Base-by-base conservation (phyloP, 1,139 yeast species). In the Lodderomyces jiufengensis region DNA sequence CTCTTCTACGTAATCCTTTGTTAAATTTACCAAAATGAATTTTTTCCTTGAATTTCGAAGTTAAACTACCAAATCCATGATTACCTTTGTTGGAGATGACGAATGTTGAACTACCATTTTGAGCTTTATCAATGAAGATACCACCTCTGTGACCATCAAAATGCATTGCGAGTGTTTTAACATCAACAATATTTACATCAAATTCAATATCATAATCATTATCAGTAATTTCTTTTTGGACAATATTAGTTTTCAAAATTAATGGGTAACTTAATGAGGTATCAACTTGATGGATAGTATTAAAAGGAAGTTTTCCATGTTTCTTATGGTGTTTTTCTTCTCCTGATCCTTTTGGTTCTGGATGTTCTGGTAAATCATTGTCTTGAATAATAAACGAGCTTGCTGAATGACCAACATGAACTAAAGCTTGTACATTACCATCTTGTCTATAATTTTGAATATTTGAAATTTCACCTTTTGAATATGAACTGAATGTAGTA, bases 21-120 rank as follows among this genome's bases (percentile, higher is more conserved):
- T 49, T 40, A 8, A 59, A 59, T 31, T 32, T 33, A 25, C 42
- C 39, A 41, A 41, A 40, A 9, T 46, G 46, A 12, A 63, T 53
- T 3, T 55, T 54, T 3, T 56, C 54, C 37, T 54, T 60, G 54
- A 63, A 74, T 40, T 63, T 64, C 12, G 78, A 63, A 3, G 46
- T 47, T 29, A 60, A 50, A 2, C 58, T 45, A 2, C 80, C 84
- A 29, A 49, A 45, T 0, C 84, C 84, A 47, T 66, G 62, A 47
- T 78, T 78, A 1, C 82, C 81, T 8, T 47, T 41, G 10, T 74
- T 68, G 3, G 76, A 54, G 3, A 76, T 38, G 2, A 65, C 57
- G 45, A 61, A 78, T 5, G 45, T 45, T 0, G 84, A 75, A 1
- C 76, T 62, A 24, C 84, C 84, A 41, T 60, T 56, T 44, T 67